Conservation (phyloP, 805 yeast genomes). For the Kurtzmaniella cleridarum region DNA sequence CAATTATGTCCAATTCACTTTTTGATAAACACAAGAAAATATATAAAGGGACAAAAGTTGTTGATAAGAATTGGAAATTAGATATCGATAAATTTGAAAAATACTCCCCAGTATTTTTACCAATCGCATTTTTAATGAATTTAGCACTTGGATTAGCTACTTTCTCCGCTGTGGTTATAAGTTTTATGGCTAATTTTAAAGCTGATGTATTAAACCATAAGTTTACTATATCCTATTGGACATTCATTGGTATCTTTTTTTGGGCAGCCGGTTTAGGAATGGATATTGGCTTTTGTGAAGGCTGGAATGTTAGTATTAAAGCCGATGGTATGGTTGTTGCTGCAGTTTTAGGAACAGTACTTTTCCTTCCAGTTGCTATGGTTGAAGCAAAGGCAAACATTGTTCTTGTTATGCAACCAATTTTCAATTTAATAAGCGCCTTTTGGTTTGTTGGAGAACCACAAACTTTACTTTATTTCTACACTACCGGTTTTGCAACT, state of each 20-base stretch:
- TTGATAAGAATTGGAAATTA: conserved; percentile 10
- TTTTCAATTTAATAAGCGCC: conserved; percentile 8
- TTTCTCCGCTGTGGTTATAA: conserved; percentile 8
- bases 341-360: conserved; percentile 5
- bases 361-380: conserved; percentile 8
- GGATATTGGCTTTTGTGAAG: conserved; percentile 8
- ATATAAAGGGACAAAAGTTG: conserved; percentile 12
- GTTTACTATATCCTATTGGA: conserved; percentile 6
- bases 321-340: conserved; percentile 10
- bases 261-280: conserved; percentile 6
- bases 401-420: conserved; percentile 5
- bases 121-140: conserved; percentile 10
- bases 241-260: conserved; percentile 1
- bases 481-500: conserved; percentile 7
- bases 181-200: conserved; percentile 7
- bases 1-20: conserved; percentile 13
- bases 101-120: conserved; percentile 13
- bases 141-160: conserved; percentile 9
- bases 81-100: conserved; percentile 7
- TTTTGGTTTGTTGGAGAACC: conserved; percentile 11
- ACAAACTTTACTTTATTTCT: conserved; percentile 8
- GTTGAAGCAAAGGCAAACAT: conserved; percentile 8
- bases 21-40: conserved; percentile 11
- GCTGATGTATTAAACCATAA: conserved; percentile 6
- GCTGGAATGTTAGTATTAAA: conserved; percentile 5